These are phyloP conservation scores for Scedosporium boydii DNA, from an alignment of 2,329 filamentous ascomycete species.

Conservation along the genomic window DNA sequence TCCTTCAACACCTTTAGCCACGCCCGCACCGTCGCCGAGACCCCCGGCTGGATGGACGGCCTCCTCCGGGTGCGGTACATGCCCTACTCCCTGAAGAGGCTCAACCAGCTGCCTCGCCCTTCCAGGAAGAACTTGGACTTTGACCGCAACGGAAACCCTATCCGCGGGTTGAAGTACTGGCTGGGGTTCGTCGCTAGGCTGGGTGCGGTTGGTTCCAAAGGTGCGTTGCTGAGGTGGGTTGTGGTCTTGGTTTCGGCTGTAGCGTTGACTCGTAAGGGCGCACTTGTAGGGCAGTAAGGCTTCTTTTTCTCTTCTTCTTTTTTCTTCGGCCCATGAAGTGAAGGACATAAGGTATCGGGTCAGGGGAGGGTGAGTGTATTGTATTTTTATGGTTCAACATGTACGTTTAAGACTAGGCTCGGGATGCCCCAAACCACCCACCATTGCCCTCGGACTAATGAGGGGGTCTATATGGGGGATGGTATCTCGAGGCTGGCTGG, in stretches of 20 bases:
- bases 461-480: no score
- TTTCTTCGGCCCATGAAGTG: no score
- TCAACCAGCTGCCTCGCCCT: constrained; percentile 34
- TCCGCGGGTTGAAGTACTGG: constrained; percentile 46
- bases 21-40: constrained; percentile 45
- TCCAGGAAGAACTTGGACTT: constrained; percentile 45
- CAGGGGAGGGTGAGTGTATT: background rate
- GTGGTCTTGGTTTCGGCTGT: constrained; percentile 8
- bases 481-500: no score
- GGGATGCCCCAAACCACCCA: no score
- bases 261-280: constrained; percentile 1
- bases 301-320: background rate
- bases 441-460: no score
- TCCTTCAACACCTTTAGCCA: constrained; percentile 62
- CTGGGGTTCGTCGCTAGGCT: constrained; percentile 38
- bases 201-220: constrained; percentile 38
- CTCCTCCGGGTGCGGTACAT: constrained; percentile 60
- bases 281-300: background rate
- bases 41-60: constrained; percentile 57
- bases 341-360: background rate
- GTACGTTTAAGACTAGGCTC: no score
- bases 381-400: background rate
- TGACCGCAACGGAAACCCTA: constrained; percentile 46
- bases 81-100: constrained; percentile 42
- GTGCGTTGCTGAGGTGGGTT: constrained; percentile 42